A percentile compares a stretch with the other conserved stretches of the same genome.
Evolutionary conservation across 225 moss, liverwort and hornwort species (phyloP).

Genomic region (Climacium dendroides): DNA sequence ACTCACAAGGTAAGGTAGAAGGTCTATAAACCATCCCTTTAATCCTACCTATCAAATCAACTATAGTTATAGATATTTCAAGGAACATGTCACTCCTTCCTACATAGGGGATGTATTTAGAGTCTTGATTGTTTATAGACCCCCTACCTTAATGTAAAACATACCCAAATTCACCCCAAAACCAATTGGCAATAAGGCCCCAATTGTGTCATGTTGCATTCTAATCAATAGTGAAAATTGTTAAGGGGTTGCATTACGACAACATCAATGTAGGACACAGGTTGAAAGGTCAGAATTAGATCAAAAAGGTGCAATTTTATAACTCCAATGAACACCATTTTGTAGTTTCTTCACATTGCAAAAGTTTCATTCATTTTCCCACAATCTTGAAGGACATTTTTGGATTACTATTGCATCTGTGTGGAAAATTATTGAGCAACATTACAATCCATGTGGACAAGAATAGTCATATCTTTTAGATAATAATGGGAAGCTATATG

Average conservation of each 20-base stretch:
- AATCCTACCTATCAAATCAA: not conserved
- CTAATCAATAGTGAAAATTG: not conserved
- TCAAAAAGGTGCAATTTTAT: fast-evolving
- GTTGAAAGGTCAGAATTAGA: not conserved
- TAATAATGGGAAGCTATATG: not conserved
- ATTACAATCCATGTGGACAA: not conserved
- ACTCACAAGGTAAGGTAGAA: no score
- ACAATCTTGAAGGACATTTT: not conserved
- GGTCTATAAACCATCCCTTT: not conserved
- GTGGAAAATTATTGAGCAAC: no score
- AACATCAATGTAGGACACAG: not conserved
- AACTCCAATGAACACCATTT: not conserved
- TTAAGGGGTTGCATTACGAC: no score
- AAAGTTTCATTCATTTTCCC: not conserved
- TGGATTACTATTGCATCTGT: not conserved
- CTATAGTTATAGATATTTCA: not conserved
- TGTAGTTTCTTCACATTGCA: not conserved
- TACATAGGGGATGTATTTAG: not conserved
- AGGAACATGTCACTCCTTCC: not conserved
- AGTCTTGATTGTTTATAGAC: not conserved
- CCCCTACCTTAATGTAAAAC: not conserved
- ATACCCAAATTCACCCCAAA: no score
- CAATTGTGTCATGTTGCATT: not conserved
- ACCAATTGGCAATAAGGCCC: not conserved
- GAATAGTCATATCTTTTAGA: fast-evolving